Conservation (phyloP, 352 stramenopile species). For the Globisporangium nodosum region DNA sequence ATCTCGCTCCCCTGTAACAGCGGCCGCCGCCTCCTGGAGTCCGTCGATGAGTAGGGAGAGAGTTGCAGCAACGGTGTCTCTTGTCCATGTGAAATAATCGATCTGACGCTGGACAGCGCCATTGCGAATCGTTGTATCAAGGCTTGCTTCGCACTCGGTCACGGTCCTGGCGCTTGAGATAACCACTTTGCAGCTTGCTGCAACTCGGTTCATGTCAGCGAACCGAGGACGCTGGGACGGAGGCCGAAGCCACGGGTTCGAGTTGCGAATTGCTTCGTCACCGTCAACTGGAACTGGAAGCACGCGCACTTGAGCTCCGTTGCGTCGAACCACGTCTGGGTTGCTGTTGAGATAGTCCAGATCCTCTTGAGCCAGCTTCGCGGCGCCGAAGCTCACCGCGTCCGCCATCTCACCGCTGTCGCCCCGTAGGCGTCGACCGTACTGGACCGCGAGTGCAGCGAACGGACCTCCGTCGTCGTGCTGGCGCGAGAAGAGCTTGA, state of each 20-base stretch:
- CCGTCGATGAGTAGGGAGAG: background rate
- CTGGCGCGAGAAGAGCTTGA: background rate
- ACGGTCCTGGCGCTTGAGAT: background rate
- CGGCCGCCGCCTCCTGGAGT: background rate
- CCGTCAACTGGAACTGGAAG: background rate
- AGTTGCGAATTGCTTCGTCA: background rate
- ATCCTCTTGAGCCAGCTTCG: too few relatives aligned
- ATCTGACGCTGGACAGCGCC: background rate
- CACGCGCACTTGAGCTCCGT: background rate
- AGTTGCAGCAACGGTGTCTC: background rate
- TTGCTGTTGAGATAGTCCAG: background rate
- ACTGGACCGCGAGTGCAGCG: background rate
- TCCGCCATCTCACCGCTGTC: background rate
- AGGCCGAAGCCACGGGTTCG: background rate
- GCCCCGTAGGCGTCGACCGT: background rate
- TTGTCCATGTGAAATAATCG: background rate
- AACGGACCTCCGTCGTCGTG: background rate
- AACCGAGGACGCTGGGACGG: background rate
- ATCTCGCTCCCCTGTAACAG: too few relatives aligned
- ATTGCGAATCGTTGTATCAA: background rate
- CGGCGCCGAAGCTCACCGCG: background rate
- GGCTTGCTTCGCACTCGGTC: background rate
- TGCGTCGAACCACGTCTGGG: background rate
- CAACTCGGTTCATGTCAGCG: background rate
- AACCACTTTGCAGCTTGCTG: background rate